Conservation (phyloP, 2,329 filamentous ascomycete genomes). For the Harringtonia aguacate region DNA sequence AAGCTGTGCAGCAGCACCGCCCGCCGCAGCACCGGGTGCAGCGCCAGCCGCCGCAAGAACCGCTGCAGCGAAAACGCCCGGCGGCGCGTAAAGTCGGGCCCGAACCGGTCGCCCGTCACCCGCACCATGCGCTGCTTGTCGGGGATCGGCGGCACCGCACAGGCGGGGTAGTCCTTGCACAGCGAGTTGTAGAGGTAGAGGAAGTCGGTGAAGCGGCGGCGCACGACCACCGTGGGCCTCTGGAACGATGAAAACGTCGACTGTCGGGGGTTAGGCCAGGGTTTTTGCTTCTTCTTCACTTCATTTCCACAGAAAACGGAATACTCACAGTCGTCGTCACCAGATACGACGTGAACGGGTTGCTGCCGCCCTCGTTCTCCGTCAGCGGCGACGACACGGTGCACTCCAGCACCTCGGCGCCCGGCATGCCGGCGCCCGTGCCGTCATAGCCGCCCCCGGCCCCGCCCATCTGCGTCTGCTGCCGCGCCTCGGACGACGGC, state of each 20-base stretch:
- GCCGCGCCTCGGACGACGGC: background rate
- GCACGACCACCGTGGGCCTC: slow-evolving; percentile 65
- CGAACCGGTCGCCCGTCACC: slow-evolving; percentile 91
- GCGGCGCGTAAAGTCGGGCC: slow-evolving; percentile 79
- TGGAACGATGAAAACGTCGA: slow-evolving; percentile 93
- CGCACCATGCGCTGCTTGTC: slow-evolving; percentile 99
- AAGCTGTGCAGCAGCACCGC: slow-evolving; percentile 78
- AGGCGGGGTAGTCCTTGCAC: slow-evolving; percentile 76
- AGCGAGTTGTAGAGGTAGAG: slow-evolving; percentile 92
- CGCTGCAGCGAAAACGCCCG: slow-evolving; percentile 84
- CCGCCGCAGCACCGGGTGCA: slow-evolving; percentile 81
- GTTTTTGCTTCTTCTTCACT: too few relatives aligned
- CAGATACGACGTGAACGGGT: slow-evolving; percentile 91
- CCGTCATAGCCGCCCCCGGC: slow-evolving; percentile 38
- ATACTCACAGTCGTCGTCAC: slow-evolving; percentile 71
- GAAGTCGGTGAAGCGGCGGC: slow-evolving; percentile 94
- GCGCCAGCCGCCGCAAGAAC: slow-evolving; percentile 74
- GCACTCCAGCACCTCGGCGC: slow-evolving; percentile 71
- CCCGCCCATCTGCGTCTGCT: slow-evolving; percentile 25
- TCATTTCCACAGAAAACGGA: background rate
- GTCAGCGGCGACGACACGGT: slow-evolving; percentile 76
- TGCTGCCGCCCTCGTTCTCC: slow-evolving; percentile 93
- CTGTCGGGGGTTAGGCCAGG: slow-evolving; percentile 30
- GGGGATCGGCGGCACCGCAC: slow-evolving; percentile 85
- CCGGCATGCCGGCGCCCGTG: slow-evolving; percentile 52